Evolutionary conservation across 1,284 basidiomycete species (phyloP).

Genomic region (Pseudozyma sp.): DNA sequence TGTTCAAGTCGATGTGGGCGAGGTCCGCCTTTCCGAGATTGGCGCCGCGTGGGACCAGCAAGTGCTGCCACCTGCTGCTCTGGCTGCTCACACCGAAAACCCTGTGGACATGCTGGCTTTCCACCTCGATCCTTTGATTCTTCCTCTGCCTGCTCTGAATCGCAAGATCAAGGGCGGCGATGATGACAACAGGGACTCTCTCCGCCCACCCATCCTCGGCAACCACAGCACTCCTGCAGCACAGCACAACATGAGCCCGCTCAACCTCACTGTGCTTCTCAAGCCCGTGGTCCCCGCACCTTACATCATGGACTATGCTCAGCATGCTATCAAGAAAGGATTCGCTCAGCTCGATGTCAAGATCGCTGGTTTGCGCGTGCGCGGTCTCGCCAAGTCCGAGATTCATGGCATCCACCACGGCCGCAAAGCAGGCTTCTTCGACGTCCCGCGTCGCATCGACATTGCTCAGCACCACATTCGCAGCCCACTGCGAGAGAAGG

Average conservation of each 20-base stretch:
- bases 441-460: constrained; percentile 53
- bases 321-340: constrained; percentile 48
- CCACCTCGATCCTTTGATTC: constrained; percentile 59
- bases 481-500: constrained; percentile 47
- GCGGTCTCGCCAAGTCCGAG: constrained; percentile 54
- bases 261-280: constrained; percentile 60
- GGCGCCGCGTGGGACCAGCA: constrained; percentile 35
- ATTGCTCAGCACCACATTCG: constrained; percentile 48
- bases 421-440: constrained; percentile 48
- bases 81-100: constrained; percentile 1
- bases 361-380: constrained; percentile 50
- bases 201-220: constrained; percentile 44
- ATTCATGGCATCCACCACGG: constrained; percentile 40
- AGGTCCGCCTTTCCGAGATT: constrained; percentile 51
- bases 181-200: constrained; percentile 22
- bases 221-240: constrained; percentile 53
- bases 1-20: constrained; percentile 57
- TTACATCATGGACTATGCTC: constrained; percentile 53
- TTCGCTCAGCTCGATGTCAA: constrained; percentile 59
- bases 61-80: constrained; percentile 14
- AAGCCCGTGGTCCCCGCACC: constrained; percentile 58
- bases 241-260: constrained; percentile 51
- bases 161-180: constrained; percentile 22
- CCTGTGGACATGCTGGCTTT: constrained; percentile 58
- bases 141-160: constrained; percentile 56